phyloP scores from a whole-genome alignment of 129 eudicot species.

The Escallonia herrerae region DNA sequence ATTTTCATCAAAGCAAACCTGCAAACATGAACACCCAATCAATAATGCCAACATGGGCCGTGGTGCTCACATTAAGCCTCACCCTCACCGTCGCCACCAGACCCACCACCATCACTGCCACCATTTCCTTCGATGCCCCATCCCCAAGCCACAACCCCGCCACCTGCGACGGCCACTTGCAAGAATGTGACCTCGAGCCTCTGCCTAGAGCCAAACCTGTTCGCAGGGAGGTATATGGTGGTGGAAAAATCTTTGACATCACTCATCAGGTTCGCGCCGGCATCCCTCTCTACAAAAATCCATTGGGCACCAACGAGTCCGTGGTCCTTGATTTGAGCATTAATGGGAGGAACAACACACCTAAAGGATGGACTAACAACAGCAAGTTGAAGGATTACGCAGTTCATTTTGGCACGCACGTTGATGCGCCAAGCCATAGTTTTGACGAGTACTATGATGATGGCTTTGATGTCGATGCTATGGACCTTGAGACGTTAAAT shows the following conservation, averaged over 20 bases:
- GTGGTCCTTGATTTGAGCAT: constrained; percentile 14
- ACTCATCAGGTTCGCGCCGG: constrained; percentile 26
- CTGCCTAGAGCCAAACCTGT: not conserved
- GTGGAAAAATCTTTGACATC: constrained; percentile 39
- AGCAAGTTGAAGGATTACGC: constrained; percentile 24
- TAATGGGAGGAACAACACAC: constrained; percentile 34
- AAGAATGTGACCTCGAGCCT: too few relatives aligned
- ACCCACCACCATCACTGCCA: too few relatives aligned
- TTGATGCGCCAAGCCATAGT: constrained; percentile 47
- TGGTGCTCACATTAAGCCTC: not conserved
- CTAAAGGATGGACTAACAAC: constrained; percentile 19
- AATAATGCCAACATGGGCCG: constrained; percentile 14
- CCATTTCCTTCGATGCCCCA: too few relatives aligned
- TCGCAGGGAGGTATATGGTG: not conserved
- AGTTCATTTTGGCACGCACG: constrained; percentile 52
- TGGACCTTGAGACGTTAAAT: constrained; percentile 40
- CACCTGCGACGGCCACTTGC: too few relatives aligned
- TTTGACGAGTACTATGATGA: constrained; percentile 29
- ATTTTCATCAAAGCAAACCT: too few relatives aligned
- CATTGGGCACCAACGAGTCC: constrained; percentile 30
- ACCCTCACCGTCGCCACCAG: not conserved
- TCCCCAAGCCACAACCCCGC: too few relatives aligned
- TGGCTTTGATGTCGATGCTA: constrained; percentile 36
- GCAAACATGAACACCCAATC: constrained; percentile 13
- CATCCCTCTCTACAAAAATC: constrained; percentile 34